phyloP scores from a whole-genome alignment of 306 rosid genomes.

The Cucumis hystrix region DNA sequence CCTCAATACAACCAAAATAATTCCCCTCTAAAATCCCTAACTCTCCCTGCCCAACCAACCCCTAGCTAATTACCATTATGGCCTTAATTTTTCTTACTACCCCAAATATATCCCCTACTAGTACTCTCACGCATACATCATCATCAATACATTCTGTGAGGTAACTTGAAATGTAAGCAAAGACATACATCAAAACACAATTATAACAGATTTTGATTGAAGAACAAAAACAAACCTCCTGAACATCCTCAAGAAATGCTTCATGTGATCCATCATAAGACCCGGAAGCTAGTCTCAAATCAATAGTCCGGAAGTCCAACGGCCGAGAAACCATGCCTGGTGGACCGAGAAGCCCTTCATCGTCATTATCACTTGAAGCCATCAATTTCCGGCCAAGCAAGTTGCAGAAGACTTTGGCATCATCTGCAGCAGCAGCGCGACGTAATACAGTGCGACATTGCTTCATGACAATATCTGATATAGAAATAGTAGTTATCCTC shows the following conservation, averaged over 20 bases:
- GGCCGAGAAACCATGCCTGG: constrained; percentile 95
- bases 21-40: neutral
- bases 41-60: neutral
- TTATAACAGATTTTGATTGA: constrained; percentile 3
- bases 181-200: neutral
- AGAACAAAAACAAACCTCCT: constrained; percentile 48
- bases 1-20: neutral
- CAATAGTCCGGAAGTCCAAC: constrained; percentile 91
- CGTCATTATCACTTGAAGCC: constrained; percentile 87
- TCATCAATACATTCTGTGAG: neutral
- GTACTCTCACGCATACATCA: neutral
- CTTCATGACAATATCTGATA: constrained; percentile 74
- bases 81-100: neutral
- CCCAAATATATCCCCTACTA: too few species aligned
- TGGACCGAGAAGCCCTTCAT: constrained; percentile 92
- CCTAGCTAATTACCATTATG: neutral
- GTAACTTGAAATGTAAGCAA: neutral
- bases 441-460: constrained; percentile 88
- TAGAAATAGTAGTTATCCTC: constrained; percentile 40
- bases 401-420: constrained; percentile 79
- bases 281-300: constrained; percentile 82
- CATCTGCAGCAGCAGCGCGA: constrained; percentile 78
- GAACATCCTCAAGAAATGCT: constrained; percentile 89
- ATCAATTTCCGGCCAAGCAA: constrained; percentile 81
- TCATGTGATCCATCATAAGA: constrained; percentile 79